Percentiles rank a stretch among this genome's conserved stretches.
Conservation (phyloP, 2,329 filamentous ascomycete species). For the Pyricularia sp. region DNA sequence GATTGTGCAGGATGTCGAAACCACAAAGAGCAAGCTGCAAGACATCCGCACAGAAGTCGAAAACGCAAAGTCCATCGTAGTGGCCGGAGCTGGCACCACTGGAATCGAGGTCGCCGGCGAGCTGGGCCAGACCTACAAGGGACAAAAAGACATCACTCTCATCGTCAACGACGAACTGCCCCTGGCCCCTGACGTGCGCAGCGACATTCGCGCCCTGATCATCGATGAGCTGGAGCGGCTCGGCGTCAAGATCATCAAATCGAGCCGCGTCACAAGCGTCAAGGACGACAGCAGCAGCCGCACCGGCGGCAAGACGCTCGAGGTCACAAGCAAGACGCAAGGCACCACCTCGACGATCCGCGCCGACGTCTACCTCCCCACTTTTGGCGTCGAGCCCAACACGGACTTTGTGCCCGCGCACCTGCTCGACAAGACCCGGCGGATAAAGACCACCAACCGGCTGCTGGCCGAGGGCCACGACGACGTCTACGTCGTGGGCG, state of each 20-base stretch:
- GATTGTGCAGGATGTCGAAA: constrained; percentile 26
- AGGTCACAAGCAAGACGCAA: constrained; percentile 4
- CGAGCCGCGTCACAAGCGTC: constrained; percentile 24
- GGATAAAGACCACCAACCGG: constrained; percentile 13
- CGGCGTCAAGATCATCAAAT: constrained; percentile 30
- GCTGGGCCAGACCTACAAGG: constrained; percentile 36
- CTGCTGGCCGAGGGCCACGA: constrained; percentile 17
- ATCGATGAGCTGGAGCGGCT: constrained; percentile 23
- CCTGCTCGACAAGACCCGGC: constrained; percentile 16
- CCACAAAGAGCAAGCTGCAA: constrained; percentile 29
- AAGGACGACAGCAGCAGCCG: neutral
- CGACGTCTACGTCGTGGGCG: constrained; percentile 20
- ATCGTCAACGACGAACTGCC: constrained; percentile 29
- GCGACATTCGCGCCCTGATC: constrained; percentile 27
- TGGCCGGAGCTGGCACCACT: constrained; percentile 41
- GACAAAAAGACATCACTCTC: constrained; percentile 36
- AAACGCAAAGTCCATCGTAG: constrained; percentile 35
- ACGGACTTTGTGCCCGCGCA: constrained; percentile 17
- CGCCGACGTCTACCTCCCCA: constrained; percentile 31
- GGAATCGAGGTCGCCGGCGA: constrained; percentile 43
- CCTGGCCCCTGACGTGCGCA: constrained; percentile 20
- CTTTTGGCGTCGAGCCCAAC: constrained; percentile 35
- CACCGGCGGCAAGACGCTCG: constrained; percentile 4
- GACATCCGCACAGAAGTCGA: constrained; percentile 26
- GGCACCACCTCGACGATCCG: constrained; percentile 5